Evolutionary conservation across 164 flowering plant genomes (phyloP), one percentile per base, ranked within the genome.

Genomic region (Warburgia ugandensis): DNA sequence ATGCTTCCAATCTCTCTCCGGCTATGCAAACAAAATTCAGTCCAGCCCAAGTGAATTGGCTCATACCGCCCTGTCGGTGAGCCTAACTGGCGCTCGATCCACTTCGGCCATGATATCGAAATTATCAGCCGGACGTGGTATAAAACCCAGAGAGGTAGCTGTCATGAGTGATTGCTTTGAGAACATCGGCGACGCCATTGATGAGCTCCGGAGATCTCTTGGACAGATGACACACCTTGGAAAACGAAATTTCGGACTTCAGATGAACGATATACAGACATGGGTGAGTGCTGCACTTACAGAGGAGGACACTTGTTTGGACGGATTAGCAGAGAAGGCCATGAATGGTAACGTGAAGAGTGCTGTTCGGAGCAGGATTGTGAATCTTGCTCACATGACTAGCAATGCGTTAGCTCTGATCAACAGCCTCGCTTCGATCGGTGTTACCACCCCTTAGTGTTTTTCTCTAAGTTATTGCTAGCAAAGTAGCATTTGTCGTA

Each of bases 211-310:
- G 16, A 36, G 59, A 12, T 70, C 83, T 2, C 11, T 77, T 26
- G 37, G n/a, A 13, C 79, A 73, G 35, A 55, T 77, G 81, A 50
- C 36, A 26, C 62, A 63, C 26, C 51, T 78, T 13, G 36, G 21
- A 7, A 70, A 65, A 3, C 61, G 65, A 0, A 69, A 75, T 10
- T 63, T 68, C 33, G 60, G 48, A n/a, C 35, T 51, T 7, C 40
- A 76, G 22, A 61, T 77, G 74, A 60, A 68, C 45, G 61, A 76
- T 11, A 61, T 81, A 1, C 56, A 71, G 71, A 83, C 86, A 1
- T 78, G 80, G 77, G 82, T 79, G 2, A 83, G 84, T 43, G 81
- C 90, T 1, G 84, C 84, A 0, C 52, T 83, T 39, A 69, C 90
- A 0, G 68, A 78, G 21, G 82, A 77, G 7, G 71, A 74, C 6